A percentile compares a stretch with the other conserved stretches of the same genome.
These are phyloP conservation scores for Daldinia decipiens DNA, from an alignment of 495 filamentous ascomycete genomes.

Conservation along the genomic window DNA sequence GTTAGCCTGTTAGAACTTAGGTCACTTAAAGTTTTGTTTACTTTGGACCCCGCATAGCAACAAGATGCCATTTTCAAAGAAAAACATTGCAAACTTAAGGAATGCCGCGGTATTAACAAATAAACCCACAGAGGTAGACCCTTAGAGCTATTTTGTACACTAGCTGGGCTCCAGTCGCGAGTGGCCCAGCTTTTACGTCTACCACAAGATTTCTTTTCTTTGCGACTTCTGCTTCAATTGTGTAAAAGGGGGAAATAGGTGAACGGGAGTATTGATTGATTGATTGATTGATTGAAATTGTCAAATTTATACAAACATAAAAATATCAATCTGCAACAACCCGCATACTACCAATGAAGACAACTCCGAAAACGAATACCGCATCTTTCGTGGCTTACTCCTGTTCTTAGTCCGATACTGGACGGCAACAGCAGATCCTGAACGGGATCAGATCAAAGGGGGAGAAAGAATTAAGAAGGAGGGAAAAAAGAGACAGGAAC, in stretches of 20 bases:
- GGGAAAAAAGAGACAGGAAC: constrained; percentile 1
- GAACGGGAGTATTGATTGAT: neutral
- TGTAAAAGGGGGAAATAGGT: neutral
- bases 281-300: neutral
- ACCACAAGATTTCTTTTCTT: constrained; percentile 3
- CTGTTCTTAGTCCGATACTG: constrained; percentile 1
- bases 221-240: neutral
- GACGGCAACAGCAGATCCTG: neutral
- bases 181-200: neutral
- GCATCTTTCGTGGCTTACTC: constrained; percentile 14
- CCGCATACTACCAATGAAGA: constrained; percentile 25
- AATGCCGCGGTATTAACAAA: constrained; percentile 9
- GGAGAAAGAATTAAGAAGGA: neutral
- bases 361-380: constrained; percentile 12
- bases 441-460: constrained; percentile 1
- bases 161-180: constrained; percentile 12
- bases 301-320: constrained; percentile 1
- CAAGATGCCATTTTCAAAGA: constrained; percentile 17
- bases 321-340: constrained; percentile 13
- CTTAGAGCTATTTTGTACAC: constrained; percentile 5
- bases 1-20: no score
- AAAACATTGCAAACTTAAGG: constrained; percentile 10
- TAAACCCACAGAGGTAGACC: constrained; percentile 5
- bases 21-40: constrained; percentile 35
- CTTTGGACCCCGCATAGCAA: constrained; percentile 41